Base-by-base conservation (phyloP, 495 filamentous ascomycete genomes). In the Aspergillus diversus region DNA sequence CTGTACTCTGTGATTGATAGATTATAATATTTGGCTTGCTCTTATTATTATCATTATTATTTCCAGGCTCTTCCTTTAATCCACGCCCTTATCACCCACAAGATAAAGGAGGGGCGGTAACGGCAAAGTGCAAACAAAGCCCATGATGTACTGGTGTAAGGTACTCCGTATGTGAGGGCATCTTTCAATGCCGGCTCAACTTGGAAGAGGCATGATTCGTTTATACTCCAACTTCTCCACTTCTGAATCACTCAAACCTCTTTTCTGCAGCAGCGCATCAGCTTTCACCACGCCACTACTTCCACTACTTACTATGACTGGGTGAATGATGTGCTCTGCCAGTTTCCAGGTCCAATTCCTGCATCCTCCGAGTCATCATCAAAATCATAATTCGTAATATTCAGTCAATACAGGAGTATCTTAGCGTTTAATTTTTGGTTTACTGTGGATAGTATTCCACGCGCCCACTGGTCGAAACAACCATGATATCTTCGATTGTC, bases 191-290 rank as follows among this genome's bases (percentile, higher is more conserved):
- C 5, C 9, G 11, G 16, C 11, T 9, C 21, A 31, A 21, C 11
- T 12, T 21, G 15, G 47, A 50, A 50, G 7, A 9, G 21, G 16
- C 47, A 50, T 49, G 46, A 49, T 49, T 49, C 17, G 46, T 49
- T 39, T 49, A 17, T 50, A 16, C 47, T 50, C 21, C 47, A 50
- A 31, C n/a, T 43, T 50, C 47, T 50, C 47, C 47, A 50, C 47
- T 50, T 9, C 17, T 50, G 16, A 27, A 31, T 27, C 47, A 17
- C 15, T 17, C 9, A 7, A 15, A 13, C 39, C n/a, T 4, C n/a
- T 43, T 43, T 43, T 12, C 39, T 15, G 8, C 39, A 43, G 39
- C 13, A 39, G 37, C n/a, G 17, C 46, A 21, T 27, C 21, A 9
- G 11, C 27, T n/a, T 21, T 17, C 47, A 27, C 47, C 47, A 50